Evolutionary conservation across 306 rosid genomes (phyloP).

Genomic region (Cicer arietinum): DNA sequence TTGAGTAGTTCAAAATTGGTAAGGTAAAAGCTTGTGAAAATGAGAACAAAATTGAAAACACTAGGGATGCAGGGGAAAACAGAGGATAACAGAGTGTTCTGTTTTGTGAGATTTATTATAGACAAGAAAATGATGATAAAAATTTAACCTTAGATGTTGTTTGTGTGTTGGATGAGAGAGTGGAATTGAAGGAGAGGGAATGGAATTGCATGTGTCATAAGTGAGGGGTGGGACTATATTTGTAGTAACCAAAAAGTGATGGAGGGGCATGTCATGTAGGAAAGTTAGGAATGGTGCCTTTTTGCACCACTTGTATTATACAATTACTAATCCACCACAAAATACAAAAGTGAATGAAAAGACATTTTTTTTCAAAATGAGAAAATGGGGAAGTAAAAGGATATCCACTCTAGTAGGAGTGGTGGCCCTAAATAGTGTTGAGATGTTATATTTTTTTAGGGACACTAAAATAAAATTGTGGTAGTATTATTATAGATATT

Average conservation of each 20-base stretch:
- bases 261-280: conserved; percentile 37
- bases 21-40: too few relatives aligned
- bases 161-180: conserved; percentile 12
- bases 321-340: conserved; percentile 49
- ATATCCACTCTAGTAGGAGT: neutral
- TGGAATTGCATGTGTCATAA: conserved; percentile 50
- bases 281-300: conserved; percentile 44
- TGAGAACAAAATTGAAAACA: too few relatives aligned
- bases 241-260: conserved; percentile 68
- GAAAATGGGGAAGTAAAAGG: conserved; percentile 7
- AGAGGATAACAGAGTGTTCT: conserved; percentile 39
- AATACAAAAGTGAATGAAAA: conserved; percentile 29
- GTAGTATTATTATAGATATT: too few relatives aligned
- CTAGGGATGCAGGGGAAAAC: conserved; percentile 15
- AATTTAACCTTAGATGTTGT: conserved; percentile 10
- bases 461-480: too few relatives aligned
- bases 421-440: too few relatives aligned
- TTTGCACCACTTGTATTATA: conserved; percentile 59
- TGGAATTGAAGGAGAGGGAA: neutral
- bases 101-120: conserved; percentile 20
- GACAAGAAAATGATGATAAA: neutral
- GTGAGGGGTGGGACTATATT: conserved; percentile 58
- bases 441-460: too few relatives aligned
- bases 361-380: neutral
- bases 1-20: neutral